Base-by-base conservation (phyloP, 2,329 filamentous ascomycete species). In the Phaeosphaeriaceae sp. region DNA sequence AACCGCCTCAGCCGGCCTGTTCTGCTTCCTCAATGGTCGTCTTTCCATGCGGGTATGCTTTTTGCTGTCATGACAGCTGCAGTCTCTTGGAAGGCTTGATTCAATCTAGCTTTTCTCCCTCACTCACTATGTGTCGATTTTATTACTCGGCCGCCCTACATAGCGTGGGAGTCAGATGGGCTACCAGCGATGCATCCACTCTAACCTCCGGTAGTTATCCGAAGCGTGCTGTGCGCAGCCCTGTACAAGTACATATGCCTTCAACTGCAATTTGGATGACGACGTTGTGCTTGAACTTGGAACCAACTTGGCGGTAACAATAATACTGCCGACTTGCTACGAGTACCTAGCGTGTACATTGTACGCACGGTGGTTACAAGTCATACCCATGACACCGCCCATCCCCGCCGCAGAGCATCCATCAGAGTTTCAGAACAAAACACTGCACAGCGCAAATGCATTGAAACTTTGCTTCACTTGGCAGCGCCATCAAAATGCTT, bases 1-100 rank as follows among this genome's bases (percentile, higher is more conserved):
- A 72, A 64, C 61, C 68, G 68, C 69, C 60, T 38, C 60, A 67
- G 55, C 68, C 67, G 64, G 58, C 54, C 53, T 54, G 48, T 61
- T 51, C 50, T 48, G 46, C 20, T 49, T 21, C 33, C 34, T 43
- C 52, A 26, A 53, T 41, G 39, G 36, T 45, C 13, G 20, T n/a
- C n/a, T 37, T 52, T 45, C 46, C 36, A 60, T 67, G 67, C 59
- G 67, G 63, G 66, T 63, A 61, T 58, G 33, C 13, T 43, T 41
- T 37, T 44, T 54, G 44, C 50, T 34, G 38, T 48, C 48, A 46
- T 53, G 48, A 50, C 54, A 48, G 41, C 48, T 36, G 43, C 26
- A 49, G 43, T 34, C 42, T 42, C 42, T 32, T 29, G 37, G 46
- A 55, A 26, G 36, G 57, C 58, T 61, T 61, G 48, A 56, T 56